A percentile compares a stretch with the other conserved stretches of the same genome.
Conservation (phyloP, 495 filamentous ascomycete genomes). For the Penicillium riverlandense region DNA sequence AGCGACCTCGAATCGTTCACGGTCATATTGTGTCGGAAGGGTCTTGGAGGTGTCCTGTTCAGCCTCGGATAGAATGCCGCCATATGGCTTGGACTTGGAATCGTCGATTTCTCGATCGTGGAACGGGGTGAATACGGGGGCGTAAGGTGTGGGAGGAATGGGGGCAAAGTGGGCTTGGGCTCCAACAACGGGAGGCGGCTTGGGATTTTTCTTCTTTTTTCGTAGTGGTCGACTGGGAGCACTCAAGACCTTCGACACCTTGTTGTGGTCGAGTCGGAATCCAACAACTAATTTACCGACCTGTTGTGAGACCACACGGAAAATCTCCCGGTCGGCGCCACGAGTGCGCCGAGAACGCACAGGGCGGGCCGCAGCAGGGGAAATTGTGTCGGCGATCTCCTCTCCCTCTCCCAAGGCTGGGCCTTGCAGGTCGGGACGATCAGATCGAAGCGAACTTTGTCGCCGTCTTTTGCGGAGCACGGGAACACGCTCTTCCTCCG, state of each 20-base stretch:
- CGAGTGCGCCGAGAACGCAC: slow-evolving; percentile 30
- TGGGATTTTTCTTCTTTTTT: slow-evolving; percentile 30
- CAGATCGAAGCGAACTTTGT: slow-evolving; percentile 22
- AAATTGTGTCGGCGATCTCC: slow-evolving; percentile 8
- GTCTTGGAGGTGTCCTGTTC: slow-evolving; percentile 91
- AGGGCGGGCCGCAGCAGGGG: slow-evolving; percentile 24
- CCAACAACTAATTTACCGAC: slow-evolving; percentile 45
- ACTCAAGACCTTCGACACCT: slow-evolving; percentile 52
- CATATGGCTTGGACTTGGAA: slow-evolving; percentile 86
- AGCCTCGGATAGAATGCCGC: slow-evolving; percentile 79
- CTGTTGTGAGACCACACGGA: slow-evolving; percentile 28
- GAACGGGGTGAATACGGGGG: slow-evolving; percentile 74
- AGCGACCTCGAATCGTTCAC: slow-evolving; percentile 78
- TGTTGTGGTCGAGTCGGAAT: slow-evolving; percentile 52
- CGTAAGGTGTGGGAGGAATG: slow-evolving; percentile 45
- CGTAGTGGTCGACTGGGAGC: slow-evolving; percentile 25
- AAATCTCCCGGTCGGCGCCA: slow-evolving; percentile 24
- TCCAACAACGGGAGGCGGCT: slow-evolving; percentile 23
- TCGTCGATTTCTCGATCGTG: slow-evolving; percentile 85
- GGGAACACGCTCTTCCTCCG: slow-evolving; percentile 46
- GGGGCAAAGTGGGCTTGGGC: slow-evolving; percentile 40
- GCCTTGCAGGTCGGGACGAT: slow-evolving; percentile 13
- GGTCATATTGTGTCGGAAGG: slow-evolving; percentile 69
- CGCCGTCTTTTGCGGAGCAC: slow-evolving; percentile 40
- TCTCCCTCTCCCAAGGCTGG: slow-evolving; percentile 14